Evolutionary conservation across 495 filamentous ascomycete species (phyloP).

Genomic region (Penicillium paradoxum): DNA sequence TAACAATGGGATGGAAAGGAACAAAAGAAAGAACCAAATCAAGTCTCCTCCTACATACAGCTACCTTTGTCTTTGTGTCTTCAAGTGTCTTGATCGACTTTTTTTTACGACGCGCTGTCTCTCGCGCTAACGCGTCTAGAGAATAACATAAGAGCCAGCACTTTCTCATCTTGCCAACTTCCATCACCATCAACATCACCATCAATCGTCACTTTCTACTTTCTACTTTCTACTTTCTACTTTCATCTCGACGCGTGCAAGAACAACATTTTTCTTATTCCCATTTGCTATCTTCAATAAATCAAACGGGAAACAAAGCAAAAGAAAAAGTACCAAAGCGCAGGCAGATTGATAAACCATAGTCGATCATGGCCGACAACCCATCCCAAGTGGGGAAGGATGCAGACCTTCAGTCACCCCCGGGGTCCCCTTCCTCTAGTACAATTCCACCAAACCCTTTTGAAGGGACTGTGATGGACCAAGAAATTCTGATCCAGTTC

Average conservation of each 20-base stretch:
- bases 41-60: neutral
- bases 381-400: neutral
- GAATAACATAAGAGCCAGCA: neutral
- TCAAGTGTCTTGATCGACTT: neutral
- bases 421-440: too few species aligned
- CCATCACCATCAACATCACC: too few species aligned
- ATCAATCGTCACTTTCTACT: neutral
- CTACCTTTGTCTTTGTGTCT: neutral
- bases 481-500: neutral
- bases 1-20: neutral
- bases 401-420: neutral
- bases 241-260: too few species aligned
- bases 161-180: neutral
- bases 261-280: too few species aligned
- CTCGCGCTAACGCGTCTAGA: too few species aligned
- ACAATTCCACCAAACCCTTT: too few species aligned
- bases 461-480: neutral
- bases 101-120: too few species aligned
- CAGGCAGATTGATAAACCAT: too few species aligned
- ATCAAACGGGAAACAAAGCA: neutral
- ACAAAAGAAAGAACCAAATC: neutral
- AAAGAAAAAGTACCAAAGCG: too few species aligned
- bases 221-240: too few species aligned
- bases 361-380: neutral
- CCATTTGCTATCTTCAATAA: too few species aligned